Evolutionary conservation across 805 yeast species (phyloP).

Genomic region (Ascoidea rubescens): DNA sequence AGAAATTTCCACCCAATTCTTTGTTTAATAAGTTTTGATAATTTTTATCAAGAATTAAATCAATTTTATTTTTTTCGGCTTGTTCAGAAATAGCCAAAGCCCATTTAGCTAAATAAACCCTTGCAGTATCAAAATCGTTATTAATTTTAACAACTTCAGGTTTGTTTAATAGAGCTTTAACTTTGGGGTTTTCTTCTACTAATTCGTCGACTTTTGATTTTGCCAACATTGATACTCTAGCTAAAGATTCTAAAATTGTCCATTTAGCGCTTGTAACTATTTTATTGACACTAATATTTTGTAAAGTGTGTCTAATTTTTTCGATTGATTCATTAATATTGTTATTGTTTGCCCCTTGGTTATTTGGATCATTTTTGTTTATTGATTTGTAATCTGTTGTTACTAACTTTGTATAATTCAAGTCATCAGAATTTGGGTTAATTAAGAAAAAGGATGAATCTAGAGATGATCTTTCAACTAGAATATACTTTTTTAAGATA

Average conservation of each 20-base stretch:
- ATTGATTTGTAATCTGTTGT: neutral
- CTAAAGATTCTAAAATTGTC: constrained; percentile 75
- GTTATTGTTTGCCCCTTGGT: neutral
- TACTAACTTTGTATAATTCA: constrained; percentile 16
- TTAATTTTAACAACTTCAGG: constrained; percentile 76
- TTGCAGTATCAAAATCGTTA: constrained; percentile 86
- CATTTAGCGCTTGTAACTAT: constrained; percentile 63
- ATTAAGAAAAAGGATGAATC: constrained; percentile 65
- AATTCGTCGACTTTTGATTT: constrained; percentile 50
- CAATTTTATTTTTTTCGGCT: constrained; percentile 42
- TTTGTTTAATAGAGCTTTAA: constrained; percentile 44
- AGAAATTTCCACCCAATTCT: constrained; percentile 48
- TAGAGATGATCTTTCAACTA: constrained; percentile 51
- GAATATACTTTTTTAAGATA: constrained; percentile 38
- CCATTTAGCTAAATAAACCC: constrained; percentile 91
- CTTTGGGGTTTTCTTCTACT: constrained; percentile 42
- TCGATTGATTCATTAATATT: constrained; percentile 1
- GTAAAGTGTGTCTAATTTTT: constrained; percentile 9
- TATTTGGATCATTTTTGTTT: neutral
- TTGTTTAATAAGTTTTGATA: constrained; percentile 25
- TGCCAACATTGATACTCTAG: constrained; percentile 55
- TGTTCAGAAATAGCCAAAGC: constrained; percentile 89
- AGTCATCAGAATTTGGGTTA: constrained; percentile 62
- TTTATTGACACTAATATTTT: constrained; percentile 24
- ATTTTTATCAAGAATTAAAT: constrained; percentile 39